A percentile compares a stretch with the other conserved stretches of the same genome.
These are phyloP conservation scores for Mimosa pudica DNA, from an alignment of 306 rosid genomes.

Conservation along the genomic window DNA sequence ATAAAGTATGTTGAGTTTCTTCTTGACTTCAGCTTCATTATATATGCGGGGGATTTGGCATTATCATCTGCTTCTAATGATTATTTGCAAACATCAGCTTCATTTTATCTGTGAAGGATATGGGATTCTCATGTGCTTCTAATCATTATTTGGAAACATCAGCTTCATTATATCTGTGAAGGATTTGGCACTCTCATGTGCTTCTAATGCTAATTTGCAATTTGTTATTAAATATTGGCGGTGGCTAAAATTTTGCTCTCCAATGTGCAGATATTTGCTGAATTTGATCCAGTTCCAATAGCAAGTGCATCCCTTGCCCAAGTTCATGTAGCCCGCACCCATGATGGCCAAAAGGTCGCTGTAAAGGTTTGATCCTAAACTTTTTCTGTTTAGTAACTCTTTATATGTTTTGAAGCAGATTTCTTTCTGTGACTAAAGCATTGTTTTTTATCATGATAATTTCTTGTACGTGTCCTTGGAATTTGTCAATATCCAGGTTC, in stretches of 20 bases:
- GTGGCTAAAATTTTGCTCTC: constrained; percentile 42
- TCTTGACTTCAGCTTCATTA: constrained; percentile 16
- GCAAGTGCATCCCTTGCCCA: constrained; percentile 99
- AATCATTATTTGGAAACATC: not conserved
- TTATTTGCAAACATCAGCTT: not conserved
- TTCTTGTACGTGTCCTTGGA: constrained; percentile 25
- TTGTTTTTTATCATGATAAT: constrained; percentile 34
- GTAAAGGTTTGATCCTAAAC: constrained; percentile 74
- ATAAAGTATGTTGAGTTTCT: constrained; percentile 56
- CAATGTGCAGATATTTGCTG: constrained; percentile 71
- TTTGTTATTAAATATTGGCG: constrained; percentile 14
- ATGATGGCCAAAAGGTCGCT: constrained; percentile 92
- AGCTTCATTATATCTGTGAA: not conserved
- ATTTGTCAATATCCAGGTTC: constrained; percentile 69
- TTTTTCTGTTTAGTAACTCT: constrained; percentile 9
- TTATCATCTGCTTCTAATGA: not conserved
- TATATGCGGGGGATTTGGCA: not conserved
- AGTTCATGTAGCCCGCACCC: constrained; percentile 83
- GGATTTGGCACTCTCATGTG: not conserved
- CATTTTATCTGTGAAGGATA: not conserved
- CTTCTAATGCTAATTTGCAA: not conserved
- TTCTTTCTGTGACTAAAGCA: constrained; percentile 30
- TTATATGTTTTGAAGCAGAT: constrained; percentile 24
- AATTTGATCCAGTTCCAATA: constrained; percentile 81
- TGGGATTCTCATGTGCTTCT: not conserved